Base-by-base conservation (phyloP, 2,329 filamentous ascomycete genomes). In the Cladophialophora bantiana region DNA sequence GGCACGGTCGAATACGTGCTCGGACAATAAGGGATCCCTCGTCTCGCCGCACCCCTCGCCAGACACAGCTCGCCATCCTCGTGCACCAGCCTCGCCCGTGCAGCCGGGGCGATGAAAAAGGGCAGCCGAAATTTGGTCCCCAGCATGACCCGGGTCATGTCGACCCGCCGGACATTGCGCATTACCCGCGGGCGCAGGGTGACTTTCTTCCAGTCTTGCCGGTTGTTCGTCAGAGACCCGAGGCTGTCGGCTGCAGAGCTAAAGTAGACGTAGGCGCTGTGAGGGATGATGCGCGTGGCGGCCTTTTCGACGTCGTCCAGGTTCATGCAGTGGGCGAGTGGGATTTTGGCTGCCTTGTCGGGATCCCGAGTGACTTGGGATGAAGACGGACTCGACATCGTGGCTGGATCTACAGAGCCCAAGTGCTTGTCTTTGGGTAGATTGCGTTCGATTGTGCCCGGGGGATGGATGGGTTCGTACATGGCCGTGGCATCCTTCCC, bases 401-500 rank as follows among this genome's bases (percentile, higher is more conserved):
- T 32, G 84, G 77, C 15, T 81, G 83, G 48, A 66, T 84, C 82
- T 9, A 66, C 64, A 34, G 59, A 4, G 4, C 64, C 64, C 26
- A 66, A 42, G 31, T 66, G 76, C 65, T 83, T 83, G 6, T 82
- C 78, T 15, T 76, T 65, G 3, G 75, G 68, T 6, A 84, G 76
- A 26, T 80, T 59, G 26, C 59, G 59, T 45, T 61, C 64, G 42
- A 70, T 67, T 10, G 66, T 64, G 7, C 64, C 65, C 6, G 64
- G 53, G n/a, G 67, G 58, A 50, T 72, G 70, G 36, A 72, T 63
- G 5, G 64, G 63, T n/a, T 71, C 58, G 42, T 71, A 72, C 15
- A 62, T 66, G 32, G 65, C 38, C 2, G 69, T 71, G 7, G 93
- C 92, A 83, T 97, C 85, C 45, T 78, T 79, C 70, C 93, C 93